Conservation (phyloP, 2,329 filamentous ascomycete genomes). For the Arthrobotrys musiformis region DNA sequence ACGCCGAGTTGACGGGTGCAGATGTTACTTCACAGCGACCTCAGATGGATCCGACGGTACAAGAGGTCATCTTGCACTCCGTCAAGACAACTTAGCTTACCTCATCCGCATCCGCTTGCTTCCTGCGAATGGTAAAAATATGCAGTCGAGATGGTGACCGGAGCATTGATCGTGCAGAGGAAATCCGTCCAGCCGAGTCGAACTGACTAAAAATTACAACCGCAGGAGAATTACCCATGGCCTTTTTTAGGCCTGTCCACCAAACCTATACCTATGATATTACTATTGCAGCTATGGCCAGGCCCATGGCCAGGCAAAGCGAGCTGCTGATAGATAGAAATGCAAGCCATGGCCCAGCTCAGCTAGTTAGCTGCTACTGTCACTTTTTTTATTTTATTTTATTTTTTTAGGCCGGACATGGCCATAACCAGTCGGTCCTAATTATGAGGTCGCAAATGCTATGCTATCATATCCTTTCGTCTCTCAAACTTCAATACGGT, state of each 20-base stretch:
- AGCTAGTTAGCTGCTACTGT: conserved; percentile 1
- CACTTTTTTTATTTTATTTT: conserved; percentile 16
- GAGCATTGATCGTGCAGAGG: conserved; percentile 28
- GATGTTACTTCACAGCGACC: conserved; percentile 22
- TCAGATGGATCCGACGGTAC: conserved; percentile 25
- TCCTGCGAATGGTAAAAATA: conserved; percentile 53
- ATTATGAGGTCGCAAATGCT: no score
- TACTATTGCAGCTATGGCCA: conserved; percentile 39
- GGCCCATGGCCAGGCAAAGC: conserved; percentile 14
- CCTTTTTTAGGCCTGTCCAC: not conserved
- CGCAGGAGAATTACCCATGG: conserved; percentile 17
- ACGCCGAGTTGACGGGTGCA: conserved; percentile 22
- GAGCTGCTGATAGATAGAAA: conserved; percentile 40
- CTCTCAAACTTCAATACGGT: conserved; percentile 19
- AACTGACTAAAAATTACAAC: conserved; percentile 41
- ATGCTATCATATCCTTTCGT: not conserved
- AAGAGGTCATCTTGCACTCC: conserved; percentile 18
- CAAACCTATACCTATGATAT: not conserved
- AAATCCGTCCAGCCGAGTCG: conserved; percentile 45
- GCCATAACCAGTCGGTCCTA: no score
- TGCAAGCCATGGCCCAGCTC: conserved; percentile 32
- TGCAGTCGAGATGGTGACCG: conserved; percentile 48
- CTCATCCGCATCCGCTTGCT: conserved; percentile 55
- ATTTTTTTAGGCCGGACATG: not conserved
- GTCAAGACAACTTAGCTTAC: conserved; percentile 38